Percentiles rank a stretch among this genome's conserved stretches.
Evolutionary conservation across 768 basidiomycete genomes (phyloP).

Genomic region (Punctularia strigosozonata): DNA sequence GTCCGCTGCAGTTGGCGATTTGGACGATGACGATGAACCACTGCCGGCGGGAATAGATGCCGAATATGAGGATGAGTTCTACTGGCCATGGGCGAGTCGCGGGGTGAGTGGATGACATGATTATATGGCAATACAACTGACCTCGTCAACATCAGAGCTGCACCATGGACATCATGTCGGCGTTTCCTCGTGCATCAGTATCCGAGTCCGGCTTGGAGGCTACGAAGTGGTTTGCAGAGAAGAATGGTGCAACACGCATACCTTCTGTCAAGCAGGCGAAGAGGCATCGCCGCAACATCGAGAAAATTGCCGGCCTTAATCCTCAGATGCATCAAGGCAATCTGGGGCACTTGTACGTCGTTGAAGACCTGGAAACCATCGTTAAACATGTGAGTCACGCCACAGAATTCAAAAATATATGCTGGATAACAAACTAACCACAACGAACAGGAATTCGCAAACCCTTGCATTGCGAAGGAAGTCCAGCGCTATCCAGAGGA

Average conservation of each 20-base stretch:
- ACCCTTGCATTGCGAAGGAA: slow-evolving; percentile 4
- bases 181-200: slow-evolving; percentile 8
- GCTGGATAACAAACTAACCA: not conserved
- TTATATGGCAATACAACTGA: not conserved
- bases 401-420: too few relatives aligned
- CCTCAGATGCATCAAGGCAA: not conserved
- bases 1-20: not conserved
- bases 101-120: not conserved
- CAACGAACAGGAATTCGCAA: slow-evolving; percentile 8
- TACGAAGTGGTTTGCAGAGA: slow-evolving; percentile 7
- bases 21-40: not conserved
- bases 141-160: slow-evolving; percentile 2
- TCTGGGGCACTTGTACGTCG: not conserved
- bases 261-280: slow-evolving; percentile 6
- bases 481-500: slow-evolving; percentile 7
- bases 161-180: slow-evolving; percentile 5
- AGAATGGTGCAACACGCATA: slow-evolving; percentile 1
- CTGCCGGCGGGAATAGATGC: not conserved
- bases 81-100: not conserved
- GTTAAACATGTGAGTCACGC: not conserved
- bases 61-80: not conserved
- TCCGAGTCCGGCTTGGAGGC: slow-evolving; percentile 8
- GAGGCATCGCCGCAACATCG: slow-evolving; percentile 1
- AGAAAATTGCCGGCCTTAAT: not conserved
- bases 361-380: not conserved